Evolutionary conservation across 2,329 filamentous ascomycete species (phyloP).

Genomic region (Aspergillus proliferans): DNA sequence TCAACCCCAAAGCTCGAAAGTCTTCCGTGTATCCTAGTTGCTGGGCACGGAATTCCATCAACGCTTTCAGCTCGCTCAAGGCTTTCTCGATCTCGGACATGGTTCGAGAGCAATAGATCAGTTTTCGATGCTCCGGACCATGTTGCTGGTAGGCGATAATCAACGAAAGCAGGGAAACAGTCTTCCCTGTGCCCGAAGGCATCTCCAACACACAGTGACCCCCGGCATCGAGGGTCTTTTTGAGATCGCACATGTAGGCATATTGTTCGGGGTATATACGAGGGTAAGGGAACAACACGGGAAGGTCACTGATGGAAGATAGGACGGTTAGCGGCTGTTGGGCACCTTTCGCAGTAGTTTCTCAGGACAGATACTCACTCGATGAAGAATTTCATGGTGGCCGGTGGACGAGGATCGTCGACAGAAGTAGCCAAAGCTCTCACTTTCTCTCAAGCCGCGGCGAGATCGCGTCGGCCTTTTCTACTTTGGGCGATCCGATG

Average conservation of each 20-base stretch:
- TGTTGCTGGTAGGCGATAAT: conserved; percentile 96
- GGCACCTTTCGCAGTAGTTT: not conserved
- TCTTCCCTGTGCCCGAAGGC: conserved; percentile 98
- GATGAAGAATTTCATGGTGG: conserved; percentile 72
- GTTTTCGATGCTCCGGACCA: conserved; percentile 85
- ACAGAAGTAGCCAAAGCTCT: conserved; percentile 8
- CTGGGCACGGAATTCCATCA: conserved; percentile 92
- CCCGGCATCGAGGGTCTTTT: conserved; percentile 81
- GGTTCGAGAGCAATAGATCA: conserved; percentile 98
- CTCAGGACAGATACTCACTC: conserved; percentile 46
- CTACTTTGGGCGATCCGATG: conserved; percentile 25
- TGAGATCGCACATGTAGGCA: conserved; percentile 79
- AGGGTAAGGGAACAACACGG: conserved; percentile 68
- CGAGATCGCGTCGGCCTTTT: conserved; percentile 20
- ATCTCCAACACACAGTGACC: conserved; percentile 97
- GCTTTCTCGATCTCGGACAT: conserved; percentile 99
- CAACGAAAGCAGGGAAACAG: conserved; percentile 85
- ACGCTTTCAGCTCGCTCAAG: conserved; percentile 75
- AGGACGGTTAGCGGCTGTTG: not conserved
- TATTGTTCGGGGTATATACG: conserved; percentile 69
- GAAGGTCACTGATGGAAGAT: conserved; percentile 50
- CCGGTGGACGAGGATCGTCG: conserved; percentile 12
- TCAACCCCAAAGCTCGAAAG: conserved; percentile 84
- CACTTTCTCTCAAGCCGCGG: conserved; percentile 4
- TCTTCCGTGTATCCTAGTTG: conserved; percentile 89